These are phyloP conservation scores for Besnoitia besnoiti DNA, from an alignment of 169 alveolate species.

Conservation along the genomic window DNA sequence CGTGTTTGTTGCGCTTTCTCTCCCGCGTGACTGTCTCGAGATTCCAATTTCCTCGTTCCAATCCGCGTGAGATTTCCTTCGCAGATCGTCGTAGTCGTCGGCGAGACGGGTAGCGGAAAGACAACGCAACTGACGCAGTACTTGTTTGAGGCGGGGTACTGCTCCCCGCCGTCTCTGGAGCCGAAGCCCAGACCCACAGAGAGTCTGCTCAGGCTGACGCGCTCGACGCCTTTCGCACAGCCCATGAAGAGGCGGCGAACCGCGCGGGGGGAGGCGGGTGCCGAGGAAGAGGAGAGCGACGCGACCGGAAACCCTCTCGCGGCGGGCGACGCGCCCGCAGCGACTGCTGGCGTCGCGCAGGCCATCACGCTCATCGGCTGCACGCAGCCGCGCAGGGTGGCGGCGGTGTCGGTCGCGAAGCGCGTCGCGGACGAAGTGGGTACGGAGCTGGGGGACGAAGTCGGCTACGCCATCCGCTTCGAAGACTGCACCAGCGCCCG, in stretches of 20 bases:
- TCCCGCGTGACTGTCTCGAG: too few species aligned
- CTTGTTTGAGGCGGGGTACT: constrained; percentile 85
- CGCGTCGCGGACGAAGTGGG: constrained; percentile 99
- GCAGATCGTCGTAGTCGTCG: constrained; percentile 95
- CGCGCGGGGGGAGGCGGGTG: too few species aligned
- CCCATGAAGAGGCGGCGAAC: too few species aligned
- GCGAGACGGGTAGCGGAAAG: constrained; percentile 99
- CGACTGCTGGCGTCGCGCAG: too few species aligned
- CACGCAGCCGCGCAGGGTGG: constrained; percentile 99
- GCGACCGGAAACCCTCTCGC: too few species aligned
- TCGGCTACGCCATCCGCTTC: constrained; percentile 98
- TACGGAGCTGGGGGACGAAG: constrained; percentile 93
- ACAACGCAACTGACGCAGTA: constrained; percentile 98
- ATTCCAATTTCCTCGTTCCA: too few species aligned
- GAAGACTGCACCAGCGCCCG: constrained; percentile 96
- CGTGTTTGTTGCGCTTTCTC: too few species aligned
- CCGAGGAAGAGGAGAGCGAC: too few species aligned
- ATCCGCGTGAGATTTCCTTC: too few species aligned
- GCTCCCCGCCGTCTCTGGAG: not conserved
- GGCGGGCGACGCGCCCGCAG: too few species aligned
- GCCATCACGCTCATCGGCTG: constrained; percentile 93
- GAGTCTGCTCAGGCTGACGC: not conserved
- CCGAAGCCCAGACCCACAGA: not conserved
- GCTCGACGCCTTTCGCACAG: too few species aligned
- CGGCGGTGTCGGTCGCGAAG: constrained; percentile 99